Conservation (phyloP, 371 early-diverging fungal species). For the Mortierella sp. region DNA sequence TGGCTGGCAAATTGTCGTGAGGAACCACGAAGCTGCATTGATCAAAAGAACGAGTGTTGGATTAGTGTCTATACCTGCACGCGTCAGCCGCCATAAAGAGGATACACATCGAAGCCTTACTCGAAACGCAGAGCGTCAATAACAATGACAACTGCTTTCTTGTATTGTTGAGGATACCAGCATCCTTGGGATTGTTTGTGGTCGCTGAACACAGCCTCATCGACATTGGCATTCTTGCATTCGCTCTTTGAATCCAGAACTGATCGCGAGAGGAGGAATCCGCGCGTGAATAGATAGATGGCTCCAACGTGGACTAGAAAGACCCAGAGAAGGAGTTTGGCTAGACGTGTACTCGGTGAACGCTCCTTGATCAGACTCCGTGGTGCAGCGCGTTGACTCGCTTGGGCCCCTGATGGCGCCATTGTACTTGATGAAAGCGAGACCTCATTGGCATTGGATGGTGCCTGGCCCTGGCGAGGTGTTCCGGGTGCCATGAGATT, state of each 20-base stretch:
- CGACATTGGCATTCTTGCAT: conserved; percentile 56
- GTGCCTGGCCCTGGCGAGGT: conserved; percentile 19
- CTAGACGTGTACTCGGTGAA: conserved; percentile 45
- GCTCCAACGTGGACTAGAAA: conserved; percentile 57
- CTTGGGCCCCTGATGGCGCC: background rate
- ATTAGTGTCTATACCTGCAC: too few species aligned
- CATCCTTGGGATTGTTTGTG: conserved; percentile 17
- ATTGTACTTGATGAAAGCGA: conserved; percentile 13
- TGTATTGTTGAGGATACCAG: conserved; percentile 71
- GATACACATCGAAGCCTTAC: conserved; percentile 53
- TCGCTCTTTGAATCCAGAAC: conserved; percentile 69
- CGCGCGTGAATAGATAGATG: conserved; percentile 80
- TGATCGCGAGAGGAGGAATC: conserved; percentile 85
- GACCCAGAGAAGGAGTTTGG: conserved; percentile 50
- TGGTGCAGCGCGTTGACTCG: background rate
- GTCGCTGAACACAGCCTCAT: conserved; percentile 13
- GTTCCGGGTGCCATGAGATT: conserved; percentile 14
- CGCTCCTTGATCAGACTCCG: conserved; percentile 18
- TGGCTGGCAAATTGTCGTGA: conserved; percentile 27
- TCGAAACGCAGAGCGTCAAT: conserved; percentile 96
- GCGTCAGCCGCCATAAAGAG: too few species aligned
- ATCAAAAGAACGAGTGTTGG: background rate
- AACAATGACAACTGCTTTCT: conserved; percentile 79
- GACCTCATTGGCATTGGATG: background rate
- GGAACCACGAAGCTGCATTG: conserved; percentile 48